phyloP scores from a whole-genome alignment of 2,329 filamentous ascomycete species.

The Delphinella strobiligena region DNA sequence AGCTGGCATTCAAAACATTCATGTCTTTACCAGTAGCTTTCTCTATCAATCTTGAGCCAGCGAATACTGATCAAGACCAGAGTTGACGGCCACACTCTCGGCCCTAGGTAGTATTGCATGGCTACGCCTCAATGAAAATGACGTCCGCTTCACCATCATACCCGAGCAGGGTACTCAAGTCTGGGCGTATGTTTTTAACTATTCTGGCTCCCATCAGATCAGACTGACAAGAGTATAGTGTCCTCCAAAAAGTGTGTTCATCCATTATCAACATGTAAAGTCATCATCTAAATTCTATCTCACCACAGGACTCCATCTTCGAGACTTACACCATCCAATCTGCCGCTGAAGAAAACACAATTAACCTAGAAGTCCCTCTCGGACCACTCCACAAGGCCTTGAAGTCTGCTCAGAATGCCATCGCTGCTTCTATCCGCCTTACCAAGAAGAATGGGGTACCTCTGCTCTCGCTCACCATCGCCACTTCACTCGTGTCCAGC shows the following conservation, averaged over 20 bases:
- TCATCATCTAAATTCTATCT: slow-evolving; percentile 11
- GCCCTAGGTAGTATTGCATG: slow-evolving; percentile 74
- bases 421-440: slow-evolving; percentile 71
- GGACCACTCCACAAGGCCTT: slow-evolving; percentile 80
- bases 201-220: too few relatives aligned
- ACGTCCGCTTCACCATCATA: slow-evolving; percentile 87
- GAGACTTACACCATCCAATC: slow-evolving; percentile 76
- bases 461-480: slow-evolving; percentile 80
- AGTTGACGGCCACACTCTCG: slow-evolving; percentile 50
- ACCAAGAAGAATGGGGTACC: slow-evolving; percentile 87
- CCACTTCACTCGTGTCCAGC: slow-evolving; percentile 54
- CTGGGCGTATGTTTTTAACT: slow-evolving; percentile 72
- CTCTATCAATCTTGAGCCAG: slow-evolving; percentile 5
- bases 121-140: slow-evolving; percentile 78
- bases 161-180: slow-evolving; percentile 92
- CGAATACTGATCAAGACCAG: slow-evolving; percentile 24
- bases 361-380: slow-evolving; percentile 94
- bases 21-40: slow-evolving; percentile 39
- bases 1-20: slow-evolving; percentile 39
- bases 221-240: slow-evolving; percentile 17
- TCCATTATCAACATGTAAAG: too few relatives aligned
- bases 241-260: slow-evolving; percentile 28
- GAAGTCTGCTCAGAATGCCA: slow-evolving; percentile 71
- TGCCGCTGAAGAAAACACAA: slow-evolving; percentile 68
- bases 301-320: slow-evolving; percentile 63